phyloP scores from a whole-genome alignment of 345 rosid species.

The Boechera divaricarpa region DNA sequence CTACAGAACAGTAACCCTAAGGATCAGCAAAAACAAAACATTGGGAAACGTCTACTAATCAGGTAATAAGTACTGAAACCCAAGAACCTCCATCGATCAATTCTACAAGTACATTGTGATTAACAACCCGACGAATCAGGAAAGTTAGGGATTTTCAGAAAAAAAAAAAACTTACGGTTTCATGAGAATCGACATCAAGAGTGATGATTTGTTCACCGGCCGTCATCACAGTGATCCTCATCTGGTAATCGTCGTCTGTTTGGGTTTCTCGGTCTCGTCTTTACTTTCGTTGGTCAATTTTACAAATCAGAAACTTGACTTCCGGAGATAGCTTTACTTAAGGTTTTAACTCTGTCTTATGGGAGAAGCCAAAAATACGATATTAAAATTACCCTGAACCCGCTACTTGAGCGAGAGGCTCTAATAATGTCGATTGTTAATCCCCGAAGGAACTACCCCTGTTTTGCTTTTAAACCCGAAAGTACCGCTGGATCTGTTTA shows the following conservation, averaged over 20 bases:
- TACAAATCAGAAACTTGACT: constrained; percentile 21
- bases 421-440: neutral
- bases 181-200: constrained; percentile 83
- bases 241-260: constrained; percentile 42
- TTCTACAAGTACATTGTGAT: constrained; percentile 38
- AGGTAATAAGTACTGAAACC: neutral
- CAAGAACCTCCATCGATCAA: constrained; percentile 18
- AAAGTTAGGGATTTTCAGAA: constrained; percentile 40
- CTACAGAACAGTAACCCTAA: constrained; percentile 42
- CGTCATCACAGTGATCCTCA: constrained; percentile 95
- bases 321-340: constrained; percentile 24
- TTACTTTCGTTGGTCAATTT: constrained; percentile 9
- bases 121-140: constrained; percentile 29
- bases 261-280: constrained; percentile 17
- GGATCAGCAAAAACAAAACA: constrained; percentile 24
- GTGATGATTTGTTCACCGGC: constrained; percentile 83
- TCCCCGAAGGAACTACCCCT: neutral
- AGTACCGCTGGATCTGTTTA: neutral
- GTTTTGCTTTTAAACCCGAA: too few species aligned
- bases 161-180: constrained; percentile 55
- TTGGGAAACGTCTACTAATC: neutral
- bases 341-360: constrained; percentile 16
- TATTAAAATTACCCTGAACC: constrained; percentile 1
- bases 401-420: neutral
- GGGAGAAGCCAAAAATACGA: constrained; percentile 23